Base-by-base conservation (phyloP, 306 rosid genomes). In the Lathyrus oleraceus region DNA sequence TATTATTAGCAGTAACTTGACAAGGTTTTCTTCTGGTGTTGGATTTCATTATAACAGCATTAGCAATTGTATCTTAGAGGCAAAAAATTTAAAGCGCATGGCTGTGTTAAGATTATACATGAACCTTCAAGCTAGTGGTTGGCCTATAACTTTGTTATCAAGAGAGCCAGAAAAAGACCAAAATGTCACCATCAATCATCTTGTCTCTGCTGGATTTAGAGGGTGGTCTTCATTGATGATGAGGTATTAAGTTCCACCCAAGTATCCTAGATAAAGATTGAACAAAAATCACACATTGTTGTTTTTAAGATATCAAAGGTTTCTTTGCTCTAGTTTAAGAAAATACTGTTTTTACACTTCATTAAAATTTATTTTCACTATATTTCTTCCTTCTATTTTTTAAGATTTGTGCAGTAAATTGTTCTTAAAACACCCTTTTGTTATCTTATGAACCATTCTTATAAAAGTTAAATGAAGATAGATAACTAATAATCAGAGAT, bases 131-230 rank as follows among this genome's bases (percentile, higher is more conserved):
- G 79, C 84, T 76, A 66, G 78, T 28, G 87, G 96, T 5, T 92
- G 98, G 98, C 80, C 91, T n/a, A 65, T 88, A 70, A 78, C 82
- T 71, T 84, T 92, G 78, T 52, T 89, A 42, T 89, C 98, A 49
- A 87, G 96, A 79, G 86, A 79, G 65, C 75, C 81, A 0, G 65
- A 11, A 42, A 80, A 40, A 59, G 69, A 64, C 56, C 74, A 71
- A 71, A 88, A 88, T 74, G 77, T 79, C 64, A 85, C 91, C n/a
- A 60, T 51, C 16, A 69, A 81, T 70, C 42, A 65, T 53, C 98
- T 92, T 69, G 5, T 72, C 61, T 73, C 88, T 49, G 76, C 85
- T 19, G 98, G 98, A 57, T 87, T 56, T 63, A 82, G 79, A 35
- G 87, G 76, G 4, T 82, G 95, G 96, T 83, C 87, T 57, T 76